phyloP scores from a whole-genome alignment of 495 filamentous ascomycete genomes.

The Hyaloscypha bicolor region DNA sequence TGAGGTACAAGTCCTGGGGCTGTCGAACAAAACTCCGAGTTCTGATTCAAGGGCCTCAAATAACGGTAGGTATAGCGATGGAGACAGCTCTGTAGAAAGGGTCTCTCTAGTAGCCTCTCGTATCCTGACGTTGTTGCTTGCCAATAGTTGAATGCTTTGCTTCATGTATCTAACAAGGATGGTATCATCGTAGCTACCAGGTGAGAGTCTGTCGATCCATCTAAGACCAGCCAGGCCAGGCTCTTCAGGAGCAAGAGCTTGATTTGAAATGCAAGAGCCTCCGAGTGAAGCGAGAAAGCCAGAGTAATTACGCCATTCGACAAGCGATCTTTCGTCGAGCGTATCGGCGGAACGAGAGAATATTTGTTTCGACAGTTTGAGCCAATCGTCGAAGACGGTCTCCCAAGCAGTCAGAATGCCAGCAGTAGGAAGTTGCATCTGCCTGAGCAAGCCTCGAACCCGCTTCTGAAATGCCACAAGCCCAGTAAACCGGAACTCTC shows the following conservation, averaged over 20 bases:
- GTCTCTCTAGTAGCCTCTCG: conserved; percentile 65
- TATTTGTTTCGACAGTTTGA: conserved; percentile 59
- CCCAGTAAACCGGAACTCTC: conserved; percentile 64
- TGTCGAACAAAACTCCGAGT: conserved; percentile 59
- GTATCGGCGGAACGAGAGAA: conserved; percentile 46
- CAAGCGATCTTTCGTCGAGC: conserved; percentile 55
- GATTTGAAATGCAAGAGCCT: conserved; percentile 65
- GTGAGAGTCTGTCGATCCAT: conserved; percentile 60
- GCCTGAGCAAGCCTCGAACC: conserved; percentile 54
- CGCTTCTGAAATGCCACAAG: conserved; percentile 68
- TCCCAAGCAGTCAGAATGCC: conserved; percentile 68
- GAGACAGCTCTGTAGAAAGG: conserved; percentile 59
- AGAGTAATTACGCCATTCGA: conserved; percentile 67
- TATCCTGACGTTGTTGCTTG: conserved; percentile 61
- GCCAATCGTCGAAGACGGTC: conserved; percentile 61
- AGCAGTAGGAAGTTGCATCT: conserved; percentile 59
- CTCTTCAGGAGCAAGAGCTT: conserved; percentile 52
- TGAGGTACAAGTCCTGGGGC: conserved; percentile 48
- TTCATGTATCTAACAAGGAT: conserved; percentile 61
- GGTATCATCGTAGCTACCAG: conserved; percentile 58
- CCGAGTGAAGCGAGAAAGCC: conserved; percentile 67
- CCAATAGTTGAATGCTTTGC: conserved; percentile 61
- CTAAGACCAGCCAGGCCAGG: conserved; percentile 54
- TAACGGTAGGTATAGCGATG: conserved; percentile 58
- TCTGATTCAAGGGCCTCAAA: conserved; percentile 63